Percentiles rank a stretch among this genome's conserved stretches.
Evolutionary conservation across 768 basidiomycete genomes (phyloP).

Genomic region (Boletus speciosus): DNA sequence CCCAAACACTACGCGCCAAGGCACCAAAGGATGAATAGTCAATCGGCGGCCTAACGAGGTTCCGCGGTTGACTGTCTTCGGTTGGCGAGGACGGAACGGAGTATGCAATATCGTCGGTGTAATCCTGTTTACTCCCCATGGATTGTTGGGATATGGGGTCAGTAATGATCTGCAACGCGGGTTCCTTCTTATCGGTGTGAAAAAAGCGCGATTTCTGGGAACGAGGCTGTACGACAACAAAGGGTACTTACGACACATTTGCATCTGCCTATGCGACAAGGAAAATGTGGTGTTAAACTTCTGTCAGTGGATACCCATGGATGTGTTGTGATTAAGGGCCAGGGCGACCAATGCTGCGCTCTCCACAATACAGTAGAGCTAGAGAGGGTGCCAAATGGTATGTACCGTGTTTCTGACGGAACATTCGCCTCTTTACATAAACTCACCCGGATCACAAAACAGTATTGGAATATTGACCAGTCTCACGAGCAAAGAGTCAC

Average conservation of each 20-base stretch:
- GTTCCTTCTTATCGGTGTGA: slow-evolving; percentile 13
- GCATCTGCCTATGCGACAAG: neutral
- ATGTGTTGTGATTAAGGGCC: neutral
- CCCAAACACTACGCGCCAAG: slow-evolving; percentile 50
- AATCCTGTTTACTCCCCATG: slow-evolving; percentile 25
- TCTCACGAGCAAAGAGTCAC: neutral
- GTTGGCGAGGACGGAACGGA: neutral
- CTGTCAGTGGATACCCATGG: slow-evolving; percentile 4
- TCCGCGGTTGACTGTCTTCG: neutral
- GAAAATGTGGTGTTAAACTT: slow-evolving; percentile 10
- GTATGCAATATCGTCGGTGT: slow-evolving; percentile 10
- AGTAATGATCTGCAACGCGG: neutral
- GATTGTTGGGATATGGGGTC: slow-evolving; percentile 15
- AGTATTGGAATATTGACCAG: too few relatives aligned
- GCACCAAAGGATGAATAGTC: slow-evolving; percentile 57
- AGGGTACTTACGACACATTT: neutral
- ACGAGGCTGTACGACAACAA: neutral
- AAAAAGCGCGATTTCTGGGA: slow-evolving; percentile 4
- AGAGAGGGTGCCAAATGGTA: slow-evolving; percentile 1
- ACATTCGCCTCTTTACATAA: neutral
- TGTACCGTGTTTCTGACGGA: too few relatives aligned
- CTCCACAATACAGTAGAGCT: neutral
- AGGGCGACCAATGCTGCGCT: neutral
- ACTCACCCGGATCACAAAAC: neutral
- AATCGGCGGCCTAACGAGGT: slow-evolving; percentile 52